phyloP scores from a whole-genome alignment of 129 eudicot genomes.

The Cynara cardunculus region DNA sequence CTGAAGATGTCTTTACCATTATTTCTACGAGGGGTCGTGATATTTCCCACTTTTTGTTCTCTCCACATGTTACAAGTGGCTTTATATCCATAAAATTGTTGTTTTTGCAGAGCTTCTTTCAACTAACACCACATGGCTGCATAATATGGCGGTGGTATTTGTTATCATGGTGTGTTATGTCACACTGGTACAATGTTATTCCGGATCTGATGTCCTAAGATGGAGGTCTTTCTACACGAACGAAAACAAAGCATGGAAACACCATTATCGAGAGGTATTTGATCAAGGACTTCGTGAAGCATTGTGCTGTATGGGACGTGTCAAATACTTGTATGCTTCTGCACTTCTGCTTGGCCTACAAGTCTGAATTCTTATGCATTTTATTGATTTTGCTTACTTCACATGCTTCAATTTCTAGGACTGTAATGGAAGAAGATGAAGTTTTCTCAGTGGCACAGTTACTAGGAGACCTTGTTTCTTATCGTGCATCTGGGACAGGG shows the following conservation, averaged over 20 bases:
- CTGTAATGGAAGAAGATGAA: constrained; percentile 68
- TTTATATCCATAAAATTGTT: constrained; percentile 8
- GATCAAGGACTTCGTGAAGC: constrained; percentile 86
- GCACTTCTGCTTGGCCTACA: constrained; percentile 10
- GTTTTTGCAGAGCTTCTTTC: constrained; percentile 41
- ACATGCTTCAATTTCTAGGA: constrained; percentile 25
- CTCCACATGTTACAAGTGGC: not conserved
- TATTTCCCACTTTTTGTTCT: not conserved
- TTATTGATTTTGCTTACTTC: not conserved
- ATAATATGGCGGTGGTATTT: constrained; percentile 30
- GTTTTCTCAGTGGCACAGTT: constrained; percentile 68
- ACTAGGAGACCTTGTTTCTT: constrained; percentile 76
- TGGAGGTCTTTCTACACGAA: constrained; percentile 71
- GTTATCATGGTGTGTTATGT: constrained; percentile 43
- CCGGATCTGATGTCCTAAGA: constrained; percentile 64
- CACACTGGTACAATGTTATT: constrained; percentile 51
- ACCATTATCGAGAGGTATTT: constrained; percentile 68
- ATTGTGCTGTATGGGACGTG: constrained; percentile 79
- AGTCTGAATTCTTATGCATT: not conserved
- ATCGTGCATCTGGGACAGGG: constrained; percentile 76
- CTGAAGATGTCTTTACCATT: too few species aligned
- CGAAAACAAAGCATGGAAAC: constrained; percentile 64
- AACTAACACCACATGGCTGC: constrained; percentile 33
- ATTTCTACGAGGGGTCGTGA: too few species aligned
- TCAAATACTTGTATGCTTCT: constrained; percentile 61